Conservation (phyloP, 2,329 filamentous ascomycete species). For the Didymella exigua region DNA sequence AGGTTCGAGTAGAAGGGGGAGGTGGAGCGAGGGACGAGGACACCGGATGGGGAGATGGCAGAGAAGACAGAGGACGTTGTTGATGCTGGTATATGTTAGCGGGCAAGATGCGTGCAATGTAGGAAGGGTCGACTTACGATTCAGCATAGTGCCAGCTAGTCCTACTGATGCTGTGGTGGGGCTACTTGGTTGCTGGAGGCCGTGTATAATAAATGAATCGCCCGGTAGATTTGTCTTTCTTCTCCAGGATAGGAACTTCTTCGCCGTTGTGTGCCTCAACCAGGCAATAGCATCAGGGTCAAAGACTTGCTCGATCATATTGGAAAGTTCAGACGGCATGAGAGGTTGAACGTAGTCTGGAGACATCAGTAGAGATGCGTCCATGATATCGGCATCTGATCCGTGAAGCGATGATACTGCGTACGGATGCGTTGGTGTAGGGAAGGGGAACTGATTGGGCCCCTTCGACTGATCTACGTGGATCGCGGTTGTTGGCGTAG, state of each 20-base stretch:
- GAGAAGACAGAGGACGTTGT: conserved; percentile 45
- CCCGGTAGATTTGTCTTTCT: conserved; percentile 46
- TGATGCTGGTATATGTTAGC: conserved; percentile 28
- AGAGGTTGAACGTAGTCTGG: conserved; percentile 87
- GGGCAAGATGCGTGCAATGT: background rate
- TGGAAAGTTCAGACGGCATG: conserved; percentile 72
- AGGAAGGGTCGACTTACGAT: conserved; percentile 23
- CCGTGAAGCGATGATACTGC: conserved; percentile 76
- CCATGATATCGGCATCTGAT: conserved; percentile 81
- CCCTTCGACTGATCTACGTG: conserved; percentile 14
- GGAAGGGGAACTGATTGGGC: conserved; percentile 35
- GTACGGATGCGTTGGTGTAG: conserved; percentile 61
- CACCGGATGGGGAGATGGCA: conserved; percentile 46
- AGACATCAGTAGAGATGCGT: conserved; percentile 91
- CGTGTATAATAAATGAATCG: conserved; percentile 37
- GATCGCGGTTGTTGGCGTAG: conserved; percentile 3
- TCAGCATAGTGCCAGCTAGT: conserved; percentile 30
- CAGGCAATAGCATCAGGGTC: conserved; percentile 78
- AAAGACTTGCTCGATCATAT: conserved; percentile 76
- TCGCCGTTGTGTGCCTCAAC: conserved; percentile 80
- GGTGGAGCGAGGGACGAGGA: conserved; percentile 44
- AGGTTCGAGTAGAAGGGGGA: conserved; percentile 44
- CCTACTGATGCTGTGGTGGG: conserved; percentile 40
- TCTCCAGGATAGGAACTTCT: conserved; percentile 79
- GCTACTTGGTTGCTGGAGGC: conserved; percentile 32